phyloP scores from a whole-genome alignment of 2,329 filamentous ascomycete genomes.

The Didymella pinodella region DNA sequence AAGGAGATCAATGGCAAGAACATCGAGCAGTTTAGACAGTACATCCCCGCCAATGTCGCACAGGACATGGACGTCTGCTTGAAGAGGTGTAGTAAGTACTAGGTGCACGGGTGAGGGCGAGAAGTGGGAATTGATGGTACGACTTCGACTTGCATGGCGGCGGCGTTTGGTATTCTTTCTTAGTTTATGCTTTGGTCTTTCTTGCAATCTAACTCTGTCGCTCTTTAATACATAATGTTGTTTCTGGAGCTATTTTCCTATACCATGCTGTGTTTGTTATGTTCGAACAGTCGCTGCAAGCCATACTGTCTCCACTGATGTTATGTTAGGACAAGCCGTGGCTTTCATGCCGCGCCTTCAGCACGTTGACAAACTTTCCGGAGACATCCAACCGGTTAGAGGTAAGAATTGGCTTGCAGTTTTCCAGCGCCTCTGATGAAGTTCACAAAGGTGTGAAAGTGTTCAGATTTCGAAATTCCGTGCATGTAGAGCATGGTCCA shows the following conservation, averaged over 20 bases:
- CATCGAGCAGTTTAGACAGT: slow-evolving; percentile 47
- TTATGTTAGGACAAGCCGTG: no score
- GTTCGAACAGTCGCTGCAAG: no score
- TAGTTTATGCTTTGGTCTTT: neutral
- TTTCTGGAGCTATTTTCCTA: neutral
- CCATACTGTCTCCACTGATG: neutral
- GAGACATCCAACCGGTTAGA: no score
- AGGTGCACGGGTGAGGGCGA: neutral
- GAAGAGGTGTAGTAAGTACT: slow-evolving; percentile 52
- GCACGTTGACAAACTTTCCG: no score
- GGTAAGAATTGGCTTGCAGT: no score
- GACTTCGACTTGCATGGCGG: slow-evolving; percentile 1
- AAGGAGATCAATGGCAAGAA: slow-evolving; percentile 44
- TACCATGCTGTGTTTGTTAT: no score
- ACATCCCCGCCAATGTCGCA: slow-evolving; percentile 59
- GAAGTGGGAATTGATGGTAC: no score
- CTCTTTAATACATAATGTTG: slow-evolving; percentile 2
- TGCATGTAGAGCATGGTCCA: no score
- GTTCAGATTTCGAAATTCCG: no score
- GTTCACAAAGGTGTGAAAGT: no score
- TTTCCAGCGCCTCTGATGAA: no score
- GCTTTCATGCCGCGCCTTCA: no score
- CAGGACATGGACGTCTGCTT: slow-evolving; percentile 63
- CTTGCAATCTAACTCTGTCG: neutral
- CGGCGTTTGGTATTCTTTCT: slow-evolving; percentile 4